These are phyloP conservation scores for Monsonia emarginata DNA, from an alignment of 441 rosid species.

Conservation along the genomic window DNA sequence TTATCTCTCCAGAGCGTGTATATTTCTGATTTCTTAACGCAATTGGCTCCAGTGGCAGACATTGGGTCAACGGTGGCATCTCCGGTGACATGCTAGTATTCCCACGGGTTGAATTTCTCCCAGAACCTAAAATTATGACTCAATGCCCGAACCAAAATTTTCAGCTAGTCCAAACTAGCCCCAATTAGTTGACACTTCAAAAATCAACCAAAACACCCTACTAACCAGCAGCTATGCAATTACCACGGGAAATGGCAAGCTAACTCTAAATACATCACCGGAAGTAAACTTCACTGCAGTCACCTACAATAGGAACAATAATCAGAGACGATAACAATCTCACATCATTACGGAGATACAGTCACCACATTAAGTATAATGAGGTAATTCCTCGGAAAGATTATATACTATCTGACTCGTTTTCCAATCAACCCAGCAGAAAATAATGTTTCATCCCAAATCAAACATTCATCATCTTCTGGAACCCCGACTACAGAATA, in stretches of 20 bases:
- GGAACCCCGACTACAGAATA: neutral
- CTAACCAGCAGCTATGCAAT: neutral
- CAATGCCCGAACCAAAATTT: slow-evolving; percentile 34
- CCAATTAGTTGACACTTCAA: slow-evolving; percentile 32
- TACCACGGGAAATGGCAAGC: neutral
- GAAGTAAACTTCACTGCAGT: neutral
- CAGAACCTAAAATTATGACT: slow-evolving; percentile 30
- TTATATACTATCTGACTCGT: too few relatives aligned
- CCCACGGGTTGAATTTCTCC: slow-evolving; percentile 28
- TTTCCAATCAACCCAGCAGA: too few relatives aligned
- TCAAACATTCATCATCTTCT: neutral
- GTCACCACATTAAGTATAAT: too few relatives aligned
- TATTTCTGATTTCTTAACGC: slow-evolving; percentile 33
- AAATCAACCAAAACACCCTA: slow-evolving; percentile 29
- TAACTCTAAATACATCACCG: neutral
- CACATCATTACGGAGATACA: too few relatives aligned
- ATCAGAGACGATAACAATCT: neutral
- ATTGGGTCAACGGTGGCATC: slow-evolving; percentile 22
- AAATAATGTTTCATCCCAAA: too few relatives aligned
- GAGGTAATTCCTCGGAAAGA: too few relatives aligned
- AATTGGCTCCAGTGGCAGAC: slow-evolving; percentile 37
- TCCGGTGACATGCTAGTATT: slow-evolving; percentile 23
- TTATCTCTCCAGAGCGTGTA: slow-evolving; percentile 32
- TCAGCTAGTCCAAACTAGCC: slow-evolving; percentile 22
- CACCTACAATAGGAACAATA: too few relatives aligned